phyloP scores from a whole-genome alignment of 257 asterid genomes.

The Nemophila menziesii region DNA sequence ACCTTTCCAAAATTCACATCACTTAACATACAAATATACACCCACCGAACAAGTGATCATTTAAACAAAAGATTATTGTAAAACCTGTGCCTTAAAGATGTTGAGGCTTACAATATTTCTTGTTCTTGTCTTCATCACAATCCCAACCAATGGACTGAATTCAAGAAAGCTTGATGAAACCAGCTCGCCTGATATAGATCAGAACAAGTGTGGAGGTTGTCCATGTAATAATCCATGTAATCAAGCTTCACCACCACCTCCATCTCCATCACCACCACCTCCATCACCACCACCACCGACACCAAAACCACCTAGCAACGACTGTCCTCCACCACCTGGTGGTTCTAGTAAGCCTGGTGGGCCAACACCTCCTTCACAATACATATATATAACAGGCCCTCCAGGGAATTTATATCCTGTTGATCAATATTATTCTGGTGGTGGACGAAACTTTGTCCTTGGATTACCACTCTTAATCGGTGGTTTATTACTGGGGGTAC shows the following conservation, averaged over 20 bases:
- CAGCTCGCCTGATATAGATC: constrained; percentile 24
- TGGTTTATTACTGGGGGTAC: constrained; percentile 9
- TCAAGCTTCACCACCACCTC: constrained; percentile 27
- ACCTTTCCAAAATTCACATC: neutral
- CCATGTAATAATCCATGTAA: constrained; percentile 60
- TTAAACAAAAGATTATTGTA: neutral
- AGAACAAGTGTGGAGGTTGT: constrained; percentile 61
- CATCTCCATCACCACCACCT: constrained; percentile 24
- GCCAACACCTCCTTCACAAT: constrained; percentile 42
- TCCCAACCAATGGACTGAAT: constrained; percentile 9
- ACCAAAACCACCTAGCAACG: constrained; percentile 23
- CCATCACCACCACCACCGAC: constrained; percentile 20
- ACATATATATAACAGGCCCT: constrained; percentile 56
- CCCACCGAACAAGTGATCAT: neutral
- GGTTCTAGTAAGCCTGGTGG: constrained; percentile 19
- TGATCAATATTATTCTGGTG: constrained; percentile 20
- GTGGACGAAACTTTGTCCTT: constrained; percentile 4
- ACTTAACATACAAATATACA: constrained; percentile 5
- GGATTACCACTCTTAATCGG: constrained; percentile 21
- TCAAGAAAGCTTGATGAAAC: constrained; percentile 26
- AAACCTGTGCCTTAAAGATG: constrained; percentile 8
- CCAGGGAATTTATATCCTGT: constrained; percentile 39
- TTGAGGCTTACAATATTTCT: constrained; percentile 2
- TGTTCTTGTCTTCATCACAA: constrained; percentile 5
- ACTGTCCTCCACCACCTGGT: constrained; percentile 64